Conservation (phyloP, 805 yeast genomes). For the Jamesozyma spencerorum region DNA sequence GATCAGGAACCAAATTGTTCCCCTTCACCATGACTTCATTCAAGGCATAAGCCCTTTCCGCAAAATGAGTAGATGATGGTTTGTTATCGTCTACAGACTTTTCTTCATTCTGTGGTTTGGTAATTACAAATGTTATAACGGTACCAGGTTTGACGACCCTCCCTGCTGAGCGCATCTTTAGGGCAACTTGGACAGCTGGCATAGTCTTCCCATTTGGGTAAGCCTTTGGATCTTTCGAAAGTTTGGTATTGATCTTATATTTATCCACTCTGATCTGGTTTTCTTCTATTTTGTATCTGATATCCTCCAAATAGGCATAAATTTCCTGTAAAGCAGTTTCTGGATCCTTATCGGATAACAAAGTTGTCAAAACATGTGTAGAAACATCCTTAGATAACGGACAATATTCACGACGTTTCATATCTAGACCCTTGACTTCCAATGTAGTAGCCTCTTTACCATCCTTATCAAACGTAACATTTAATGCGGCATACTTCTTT, state of each 20-base stretch:
- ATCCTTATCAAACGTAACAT: constrained; percentile 40
- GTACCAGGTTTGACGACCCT: constrained; percentile 81
- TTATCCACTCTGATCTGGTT: constrained; percentile 58
- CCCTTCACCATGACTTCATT: constrained; percentile 55
- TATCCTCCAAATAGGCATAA: constrained; percentile 59
- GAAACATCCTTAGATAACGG: constrained; percentile 87
- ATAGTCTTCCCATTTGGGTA: constrained; percentile 74
- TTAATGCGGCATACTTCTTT: constrained; percentile 94
- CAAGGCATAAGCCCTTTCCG: constrained; percentile 78
- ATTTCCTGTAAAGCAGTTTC: constrained; percentile 66
- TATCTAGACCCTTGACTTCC: constrained; percentile 93
- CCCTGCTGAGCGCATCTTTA: constrained; percentile 70
- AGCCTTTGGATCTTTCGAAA: constrained; percentile 79
- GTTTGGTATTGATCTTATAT: constrained; percentile 72
- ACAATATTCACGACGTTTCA: constrained; percentile 94
- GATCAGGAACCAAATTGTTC: constrained; percentile 55
- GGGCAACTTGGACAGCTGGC: constrained; percentile 90
- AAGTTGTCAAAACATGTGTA: constrained; percentile 57
- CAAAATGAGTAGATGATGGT: constrained; percentile 24
- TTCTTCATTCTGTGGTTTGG: constrained; percentile 38
- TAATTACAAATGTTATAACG: constrained; percentile 79
- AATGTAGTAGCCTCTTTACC: constrained; percentile 51
- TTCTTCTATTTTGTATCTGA: constrained; percentile 46
- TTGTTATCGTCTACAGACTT: constrained; percentile 14
- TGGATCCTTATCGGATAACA: constrained; percentile 65